Percentiles rank a stretch among this genome's conserved stretches.
phyloP scores from a whole-genome alignment of 169 alveolate genomes.

The Cryptosporidium viatorum region DNA sequence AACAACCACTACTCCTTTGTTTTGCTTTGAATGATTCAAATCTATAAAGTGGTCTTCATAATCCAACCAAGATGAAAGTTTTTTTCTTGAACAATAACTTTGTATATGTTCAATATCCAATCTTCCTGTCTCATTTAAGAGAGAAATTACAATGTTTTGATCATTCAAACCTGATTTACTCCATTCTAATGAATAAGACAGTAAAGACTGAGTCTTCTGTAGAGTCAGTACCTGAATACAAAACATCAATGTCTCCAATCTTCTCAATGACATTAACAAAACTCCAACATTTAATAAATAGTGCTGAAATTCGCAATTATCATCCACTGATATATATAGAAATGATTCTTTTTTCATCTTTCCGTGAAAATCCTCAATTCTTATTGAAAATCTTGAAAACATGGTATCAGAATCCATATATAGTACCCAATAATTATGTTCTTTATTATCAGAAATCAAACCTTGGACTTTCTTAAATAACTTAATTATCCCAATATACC shows the following conservation, averaged over 20 bases:
- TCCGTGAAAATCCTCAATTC: conserved; percentile 21
- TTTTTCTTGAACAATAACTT: conserved; percentile 20
- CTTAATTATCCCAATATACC: conserved; percentile 53
- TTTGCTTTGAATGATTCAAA: background rate
- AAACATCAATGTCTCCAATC: conserved; percentile 36
- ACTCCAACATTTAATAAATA: conserved; percentile 59
- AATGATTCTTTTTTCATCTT: background rate
- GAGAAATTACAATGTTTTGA: conserved; percentile 39
- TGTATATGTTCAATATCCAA: conserved; percentile 9
- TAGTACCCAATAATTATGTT: conserved; percentile 2
- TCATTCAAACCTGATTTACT: conserved; percentile 65
- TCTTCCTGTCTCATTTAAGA: conserved; percentile 52
- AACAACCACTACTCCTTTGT: conserved; percentile 32
- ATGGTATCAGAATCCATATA: conserved; percentile 68
- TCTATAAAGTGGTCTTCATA: background rate
- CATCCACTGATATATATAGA: conserved; percentile 44
- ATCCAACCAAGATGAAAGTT: background rate
- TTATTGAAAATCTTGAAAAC: conserved; percentile 17
- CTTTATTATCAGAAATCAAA: background rate
- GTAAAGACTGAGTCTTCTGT: conserved; percentile 34
- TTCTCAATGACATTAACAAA: conserved; percentile 25
- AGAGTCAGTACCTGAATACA: conserved; percentile 25
- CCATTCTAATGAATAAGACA: conserved; percentile 45
- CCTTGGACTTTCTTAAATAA: conserved; percentile 1
- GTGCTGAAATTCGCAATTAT: conserved; percentile 16